phyloP scores from a whole-genome alignment of 306 rosid species.

The Spatholobus suberectus region DNA sequence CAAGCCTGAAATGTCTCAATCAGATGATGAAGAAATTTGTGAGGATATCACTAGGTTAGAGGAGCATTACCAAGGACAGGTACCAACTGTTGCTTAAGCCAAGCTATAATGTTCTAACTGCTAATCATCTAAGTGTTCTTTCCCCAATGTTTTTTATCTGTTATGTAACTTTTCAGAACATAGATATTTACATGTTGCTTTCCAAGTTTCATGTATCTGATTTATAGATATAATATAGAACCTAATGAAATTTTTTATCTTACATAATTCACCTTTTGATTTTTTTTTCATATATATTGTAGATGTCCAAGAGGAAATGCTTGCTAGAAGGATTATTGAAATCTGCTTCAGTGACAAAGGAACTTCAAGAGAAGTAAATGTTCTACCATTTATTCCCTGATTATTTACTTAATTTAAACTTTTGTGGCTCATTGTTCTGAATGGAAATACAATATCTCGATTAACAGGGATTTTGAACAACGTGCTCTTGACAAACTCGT shows the following conservation, averaged over 20 bases:
- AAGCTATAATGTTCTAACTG: constrained; percentile 20
- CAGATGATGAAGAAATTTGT: constrained; percentile 64
- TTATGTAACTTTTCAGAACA: constrained; percentile 1
- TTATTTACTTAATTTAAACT: constrained; percentile 36
- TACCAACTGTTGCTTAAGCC: constrained; percentile 44
- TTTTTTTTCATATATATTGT: constrained; percentile 39
- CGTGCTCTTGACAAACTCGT: constrained; percentile 76
- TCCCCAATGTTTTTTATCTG: neutral
- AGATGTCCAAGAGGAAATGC: constrained; percentile 67
- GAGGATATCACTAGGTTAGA: constrained; percentile 67
- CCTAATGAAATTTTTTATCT: constrained; percentile 27
- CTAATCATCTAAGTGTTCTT: constrained; percentile 25
- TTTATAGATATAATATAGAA: constrained; percentile 25
- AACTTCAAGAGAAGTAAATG: constrained; percentile 70
- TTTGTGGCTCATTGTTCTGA: constrained; percentile 38
- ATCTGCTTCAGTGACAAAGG: constrained; percentile 61
- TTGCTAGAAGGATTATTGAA: constrained; percentile 62
- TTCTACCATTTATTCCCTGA: constrained; percentile 43
- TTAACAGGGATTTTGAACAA: constrained; percentile 76
- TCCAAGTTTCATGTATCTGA: constrained; percentile 17
- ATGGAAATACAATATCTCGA: constrained; percentile 31
- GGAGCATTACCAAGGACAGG: constrained; percentile 72
- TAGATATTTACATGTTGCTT: constrained; percentile 11
- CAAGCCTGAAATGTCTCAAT: constrained; percentile 66
- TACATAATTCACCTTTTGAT: constrained; percentile 17